Evolutionary conservation across 2,329 filamentous ascomycete species (phyloP).

Genomic region (Ceratocystis cacaofunesta): DNA sequence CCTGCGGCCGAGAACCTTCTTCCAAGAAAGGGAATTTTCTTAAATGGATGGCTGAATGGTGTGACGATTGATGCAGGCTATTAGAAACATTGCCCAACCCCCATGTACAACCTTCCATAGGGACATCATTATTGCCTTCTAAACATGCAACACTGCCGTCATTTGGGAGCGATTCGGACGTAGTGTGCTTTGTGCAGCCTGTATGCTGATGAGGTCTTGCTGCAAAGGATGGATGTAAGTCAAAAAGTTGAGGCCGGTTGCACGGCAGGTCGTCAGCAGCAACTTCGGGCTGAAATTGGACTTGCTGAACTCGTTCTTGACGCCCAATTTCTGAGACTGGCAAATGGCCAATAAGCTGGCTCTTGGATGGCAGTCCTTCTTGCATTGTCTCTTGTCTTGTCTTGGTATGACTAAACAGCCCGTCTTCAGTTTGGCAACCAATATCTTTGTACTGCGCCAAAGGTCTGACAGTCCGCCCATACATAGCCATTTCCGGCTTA

Average conservation of each 20-base stretch:
- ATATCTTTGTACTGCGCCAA: constrained; percentile 9
- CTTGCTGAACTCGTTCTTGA: neutral
- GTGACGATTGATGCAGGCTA: neutral
- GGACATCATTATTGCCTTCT: neutral
- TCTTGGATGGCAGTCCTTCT: neutral
- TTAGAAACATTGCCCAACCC: neutral
- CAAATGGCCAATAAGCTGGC: neutral
- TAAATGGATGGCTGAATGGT: neutral
- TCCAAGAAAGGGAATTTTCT: neutral
- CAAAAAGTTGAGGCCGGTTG: neutral
- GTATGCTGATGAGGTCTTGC: neutral
- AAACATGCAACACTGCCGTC: neutral
- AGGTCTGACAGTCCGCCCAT: neutral
- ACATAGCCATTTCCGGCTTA: neutral
- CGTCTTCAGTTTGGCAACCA: constrained; percentile 11
- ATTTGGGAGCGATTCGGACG: neutral
- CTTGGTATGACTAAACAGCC: neutral
- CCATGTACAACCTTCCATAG: neutral
- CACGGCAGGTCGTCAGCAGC: neutral
- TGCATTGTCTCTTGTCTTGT: neutral
- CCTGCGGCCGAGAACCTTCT: neutral
- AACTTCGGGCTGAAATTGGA: neutral
- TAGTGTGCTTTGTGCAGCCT: neutral
- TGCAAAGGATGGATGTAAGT: neutral
- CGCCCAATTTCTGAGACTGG: neutral